Percentiles rank a stretch among this genome's conserved stretches.
phyloP scores from a whole-genome alignment of 495 filamentous ascomycete genomes.

The Letharia columbiana region DNA sequence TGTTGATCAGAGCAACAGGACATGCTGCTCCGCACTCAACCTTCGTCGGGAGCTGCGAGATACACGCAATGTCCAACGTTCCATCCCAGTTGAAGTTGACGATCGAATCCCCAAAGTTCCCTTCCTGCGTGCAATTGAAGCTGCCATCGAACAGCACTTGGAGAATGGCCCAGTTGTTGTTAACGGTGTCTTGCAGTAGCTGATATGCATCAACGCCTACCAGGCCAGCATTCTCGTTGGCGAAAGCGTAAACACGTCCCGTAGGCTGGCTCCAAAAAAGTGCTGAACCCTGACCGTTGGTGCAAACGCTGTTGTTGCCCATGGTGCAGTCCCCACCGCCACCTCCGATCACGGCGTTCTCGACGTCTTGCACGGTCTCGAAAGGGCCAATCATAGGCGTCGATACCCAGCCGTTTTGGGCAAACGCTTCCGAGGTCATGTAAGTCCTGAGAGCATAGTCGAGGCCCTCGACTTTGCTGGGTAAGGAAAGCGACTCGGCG shows the following conservation, averaged over 20 bases:
- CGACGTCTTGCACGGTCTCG: slow-evolving; percentile 5
- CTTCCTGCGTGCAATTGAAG: slow-evolving; percentile 20
- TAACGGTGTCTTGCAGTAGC: slow-evolving; percentile 13
- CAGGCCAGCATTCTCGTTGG: not conserved
- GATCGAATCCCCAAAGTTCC: slow-evolving; percentile 7
- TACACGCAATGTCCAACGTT: slow-evolving; percentile 18
- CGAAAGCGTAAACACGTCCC: slow-evolving; percentile 7
- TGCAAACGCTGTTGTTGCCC: slow-evolving; percentile 9
- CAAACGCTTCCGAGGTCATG: slow-evolving; percentile 13
- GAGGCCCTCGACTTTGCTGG: slow-evolving; percentile 12
- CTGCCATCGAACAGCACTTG: slow-evolving; percentile 21
- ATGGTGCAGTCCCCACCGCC: not conserved
- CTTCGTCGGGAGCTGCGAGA: slow-evolving; percentile 10
- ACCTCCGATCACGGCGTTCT: not conserved
- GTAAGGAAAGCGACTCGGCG: slow-evolving; percentile 12
- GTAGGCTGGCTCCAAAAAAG: slow-evolving; percentile 13
- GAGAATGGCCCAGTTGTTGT: slow-evolving; percentile 17
- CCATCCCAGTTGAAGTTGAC: slow-evolving; percentile 19
- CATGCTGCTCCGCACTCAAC: not conserved
- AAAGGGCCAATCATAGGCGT: slow-evolving; percentile 4
- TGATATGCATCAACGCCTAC: not conserved
- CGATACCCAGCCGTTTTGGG: slow-evolving; percentile 16
- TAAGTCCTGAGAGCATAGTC: slow-evolving; percentile 21
- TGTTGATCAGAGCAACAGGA: not conserved
- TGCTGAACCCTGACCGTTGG: not conserved